These are phyloP conservation scores for Atalantia buxifolia DNA, from an alignment of 345 rosid species.

Conservation along the genomic window DNA sequence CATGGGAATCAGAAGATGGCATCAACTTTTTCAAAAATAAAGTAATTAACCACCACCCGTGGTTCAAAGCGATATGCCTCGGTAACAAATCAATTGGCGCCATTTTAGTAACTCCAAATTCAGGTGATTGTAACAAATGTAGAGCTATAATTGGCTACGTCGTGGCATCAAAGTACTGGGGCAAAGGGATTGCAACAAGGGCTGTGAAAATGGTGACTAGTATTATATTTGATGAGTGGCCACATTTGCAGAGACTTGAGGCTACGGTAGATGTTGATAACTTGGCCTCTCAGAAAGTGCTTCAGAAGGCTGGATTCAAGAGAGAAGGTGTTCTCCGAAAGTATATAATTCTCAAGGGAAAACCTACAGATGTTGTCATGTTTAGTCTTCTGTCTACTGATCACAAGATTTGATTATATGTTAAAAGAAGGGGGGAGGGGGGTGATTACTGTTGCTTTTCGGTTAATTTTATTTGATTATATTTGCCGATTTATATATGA, in stretches of 20 bases:
- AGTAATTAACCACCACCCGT: slow-evolving; percentile 44
- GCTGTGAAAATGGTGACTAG: slow-evolving; percentile 43
- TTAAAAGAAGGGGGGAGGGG: no score
- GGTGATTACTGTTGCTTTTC: neutral
- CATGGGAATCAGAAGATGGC: slow-evolving; percentile 57
- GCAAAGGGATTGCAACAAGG: slow-evolving; percentile 51
- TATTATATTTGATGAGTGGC: slow-evolving; percentile 44
- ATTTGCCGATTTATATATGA: neutral
- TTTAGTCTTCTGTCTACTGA: slow-evolving; percentile 62
- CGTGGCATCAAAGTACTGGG: slow-evolving; percentile 45
- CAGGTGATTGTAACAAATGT: slow-evolving; percentile 24
- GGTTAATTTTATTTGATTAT: neutral
- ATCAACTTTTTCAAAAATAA: slow-evolving; percentile 28
- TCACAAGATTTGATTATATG: neutral
- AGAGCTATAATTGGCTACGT: slow-evolving; percentile 55
- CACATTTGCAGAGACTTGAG: slow-evolving; percentile 54
- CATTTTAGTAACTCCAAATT: slow-evolving; percentile 44
- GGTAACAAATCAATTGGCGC: slow-evolving; percentile 45
- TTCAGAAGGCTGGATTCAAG: slow-evolving; percentile 58
- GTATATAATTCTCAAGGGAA: slow-evolving; percentile 38
- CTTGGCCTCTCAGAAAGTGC: slow-evolving; percentile 54
- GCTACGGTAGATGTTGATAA: slow-evolving; percentile 58
- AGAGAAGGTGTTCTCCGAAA: slow-evolving; percentile 62
- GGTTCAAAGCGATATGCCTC: slow-evolving; percentile 60
- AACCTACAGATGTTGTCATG: slow-evolving; percentile 47